Evolutionary conservation across 305 asterid genomes (phyloP).

Genomic region (Rubia balearica): DNA sequence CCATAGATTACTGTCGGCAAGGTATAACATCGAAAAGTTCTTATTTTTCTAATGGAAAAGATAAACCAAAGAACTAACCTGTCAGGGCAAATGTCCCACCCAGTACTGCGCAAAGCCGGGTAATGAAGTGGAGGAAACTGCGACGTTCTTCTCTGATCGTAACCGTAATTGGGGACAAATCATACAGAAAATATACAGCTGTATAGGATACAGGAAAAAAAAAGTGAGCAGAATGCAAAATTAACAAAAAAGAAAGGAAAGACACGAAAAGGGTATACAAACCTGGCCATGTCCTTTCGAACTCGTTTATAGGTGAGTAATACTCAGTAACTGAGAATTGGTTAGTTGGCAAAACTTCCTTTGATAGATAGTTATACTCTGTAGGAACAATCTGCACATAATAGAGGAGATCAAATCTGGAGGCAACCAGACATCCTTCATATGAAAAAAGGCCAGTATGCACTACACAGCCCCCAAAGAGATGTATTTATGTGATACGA

Average conservation of each 20-base stretch:
- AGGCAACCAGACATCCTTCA: background rate
- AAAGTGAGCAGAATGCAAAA: slow-evolving; percentile 8
- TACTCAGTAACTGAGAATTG: slow-evolving; percentile 95
- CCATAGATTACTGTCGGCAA: background rate
- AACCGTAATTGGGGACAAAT: slow-evolving; percentile 94
- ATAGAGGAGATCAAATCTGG: slow-evolving; percentile 16
- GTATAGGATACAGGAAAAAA: slow-evolving; percentile 23
- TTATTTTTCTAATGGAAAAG: no score
- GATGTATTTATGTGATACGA: background rate
- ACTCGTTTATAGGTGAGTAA: slow-evolving; percentile 75
- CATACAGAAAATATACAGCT: slow-evolving; percentile 96
- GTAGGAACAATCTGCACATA: slow-evolving; percentile 85
- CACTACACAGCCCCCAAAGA: background rate
- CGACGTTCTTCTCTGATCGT: slow-evolving; percentile 96
- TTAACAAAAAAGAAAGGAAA: slow-evolving; percentile 2
- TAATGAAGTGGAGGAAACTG: slow-evolving; percentile 94
- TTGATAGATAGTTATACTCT: slow-evolving; percentile 78
- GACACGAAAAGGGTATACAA: slow-evolving; percentile 8
- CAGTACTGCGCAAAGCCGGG: slow-evolving; percentile 96
- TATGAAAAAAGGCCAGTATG: background rate
- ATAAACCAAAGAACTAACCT: slow-evolving; percentile 39
- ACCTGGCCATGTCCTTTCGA: slow-evolving; percentile 92
- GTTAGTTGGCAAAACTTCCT: slow-evolving; percentile 83
- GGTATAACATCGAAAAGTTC: background rate
- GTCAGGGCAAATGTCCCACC: slow-evolving; percentile 99